Evolutionary conservation across 192 early-diverging fungal genomes (phyloP).

Genomic region (Gryganskiella cystojenkinii): DNA sequence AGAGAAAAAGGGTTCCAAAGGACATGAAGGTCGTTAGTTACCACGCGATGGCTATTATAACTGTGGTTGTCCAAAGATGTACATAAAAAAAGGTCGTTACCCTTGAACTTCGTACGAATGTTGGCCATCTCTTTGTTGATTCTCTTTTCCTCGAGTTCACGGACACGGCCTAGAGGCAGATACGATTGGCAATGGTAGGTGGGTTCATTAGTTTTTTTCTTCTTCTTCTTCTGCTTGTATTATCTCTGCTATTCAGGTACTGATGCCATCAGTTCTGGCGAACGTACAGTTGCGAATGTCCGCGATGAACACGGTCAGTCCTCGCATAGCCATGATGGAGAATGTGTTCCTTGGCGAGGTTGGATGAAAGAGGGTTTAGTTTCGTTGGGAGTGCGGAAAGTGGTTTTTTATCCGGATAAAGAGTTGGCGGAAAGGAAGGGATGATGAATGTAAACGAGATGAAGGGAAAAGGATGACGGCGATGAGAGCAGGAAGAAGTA

Average conservation of each 20-base stretch:
- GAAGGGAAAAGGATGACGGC: not conserved
- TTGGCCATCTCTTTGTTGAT: slow-evolving; percentile 99
- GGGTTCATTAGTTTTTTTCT: no score
- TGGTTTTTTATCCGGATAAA: no score
- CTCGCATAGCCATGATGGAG: slow-evolving; percentile 74
- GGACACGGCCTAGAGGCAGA: slow-evolving; percentile 80
- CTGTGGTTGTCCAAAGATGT: not conserved
- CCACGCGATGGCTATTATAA: not conserved
- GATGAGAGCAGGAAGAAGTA: not conserved
- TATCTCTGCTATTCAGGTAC: not conserved
- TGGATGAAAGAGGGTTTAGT: not conserved
- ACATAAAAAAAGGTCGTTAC: slow-evolving; percentile 53
- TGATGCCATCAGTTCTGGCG: no score
- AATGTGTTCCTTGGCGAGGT: not conserved
- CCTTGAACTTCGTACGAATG: slow-evolving; percentile 98
- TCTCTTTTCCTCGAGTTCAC: slow-evolving; percentile 97
- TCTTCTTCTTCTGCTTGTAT: no score
- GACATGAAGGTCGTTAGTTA: no score
- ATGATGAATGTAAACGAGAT: not conserved
- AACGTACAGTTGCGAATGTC: slow-evolving; percentile 97
- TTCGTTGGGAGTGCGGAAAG: not conserved
- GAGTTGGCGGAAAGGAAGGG: not conserved
- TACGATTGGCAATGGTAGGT: not conserved
- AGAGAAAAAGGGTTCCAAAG: not conserved
- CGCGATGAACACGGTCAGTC: slow-evolving; percentile 95